Evolutionary conservation across 345 rosid species (phyloP), one percentile per base, ranked within the genome.

Genomic region (Arabidopsis suecica): DNA sequence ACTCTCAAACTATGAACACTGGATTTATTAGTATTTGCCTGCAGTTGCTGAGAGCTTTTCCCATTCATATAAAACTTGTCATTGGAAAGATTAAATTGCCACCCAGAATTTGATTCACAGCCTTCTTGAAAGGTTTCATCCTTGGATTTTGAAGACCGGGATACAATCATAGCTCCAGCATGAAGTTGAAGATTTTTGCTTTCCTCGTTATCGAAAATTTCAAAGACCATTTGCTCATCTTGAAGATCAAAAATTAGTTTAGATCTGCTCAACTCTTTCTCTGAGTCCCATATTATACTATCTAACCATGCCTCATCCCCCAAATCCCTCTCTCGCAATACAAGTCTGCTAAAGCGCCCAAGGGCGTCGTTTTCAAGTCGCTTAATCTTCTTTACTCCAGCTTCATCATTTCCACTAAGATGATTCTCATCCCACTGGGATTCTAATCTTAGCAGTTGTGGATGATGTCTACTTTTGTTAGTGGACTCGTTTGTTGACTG

Each of bases 151-250:
- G 73, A 57, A 54, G 94, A 80, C 59, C 81, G 83, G 55, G 87
- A 81, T 61, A 92, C 81, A 49, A 92, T 80, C 99, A 95, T 92
- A 65, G 99, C 98, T 73, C 96, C 97, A 8, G 97, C 89, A 82
- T 89, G 99, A 69, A 81, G 91, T 80, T 82, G 91, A 67, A 89
- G 89, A 80, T 86, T 75, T 69, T 84, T 80, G 61, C 79, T 79
- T 71, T 92, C 92, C 85, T 83, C 81, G 55, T 80, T 77, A 89
- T 92, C 93, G 57, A 84, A 67, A 79, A 92, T 83, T 84, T 95
- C 93, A 80, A 92, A 92, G 76, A 90, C 89, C 98, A 95, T 95
- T 73, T 88, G 93, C 83, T 88, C 86, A 81, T 95, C 99, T 76
- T 87, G 97, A 78, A 95, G 97, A 83, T 95, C 97, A 72, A 86